Conservation (phyloP, 139 green algal genomes). For the Protoeuglena noctilucae region DNA sequence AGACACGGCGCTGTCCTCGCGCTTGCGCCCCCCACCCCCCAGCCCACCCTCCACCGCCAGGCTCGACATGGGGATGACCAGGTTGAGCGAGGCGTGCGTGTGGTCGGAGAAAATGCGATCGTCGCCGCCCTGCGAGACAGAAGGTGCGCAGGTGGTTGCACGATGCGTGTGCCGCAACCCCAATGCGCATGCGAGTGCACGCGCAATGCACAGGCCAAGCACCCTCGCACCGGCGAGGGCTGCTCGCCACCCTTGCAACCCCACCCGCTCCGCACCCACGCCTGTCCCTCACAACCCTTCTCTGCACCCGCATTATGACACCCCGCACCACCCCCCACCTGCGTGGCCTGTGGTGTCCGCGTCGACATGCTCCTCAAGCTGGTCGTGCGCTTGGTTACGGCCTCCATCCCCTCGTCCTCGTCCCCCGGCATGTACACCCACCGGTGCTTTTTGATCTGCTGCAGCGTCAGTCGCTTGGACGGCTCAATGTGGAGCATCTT, state of each 20-base stretch:
- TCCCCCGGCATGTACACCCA: not conserved
- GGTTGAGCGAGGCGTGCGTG: not conserved
- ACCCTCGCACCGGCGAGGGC: not conserved
- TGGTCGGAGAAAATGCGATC: not conserved
- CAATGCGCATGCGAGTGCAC: no score
- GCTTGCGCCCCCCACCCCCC: no score
- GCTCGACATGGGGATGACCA: not conserved
- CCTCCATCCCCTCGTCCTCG: not conserved
- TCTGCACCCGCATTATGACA: no score
- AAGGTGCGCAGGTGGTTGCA: no score
- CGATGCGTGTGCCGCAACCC: no score
- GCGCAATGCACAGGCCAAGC: no score
- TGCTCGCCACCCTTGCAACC: not conserved
- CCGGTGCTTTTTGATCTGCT: constrained; percentile 5
- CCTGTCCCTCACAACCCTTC: no score
- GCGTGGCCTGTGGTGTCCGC: no score
- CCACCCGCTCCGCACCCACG: not conserved
- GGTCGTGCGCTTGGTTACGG: not conserved
- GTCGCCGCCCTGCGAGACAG: no score
- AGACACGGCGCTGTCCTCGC: not conserved
- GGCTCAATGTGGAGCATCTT: constrained; percentile 2
- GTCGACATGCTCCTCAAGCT: no score
- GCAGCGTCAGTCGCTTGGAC: not conserved
- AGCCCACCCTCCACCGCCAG: no score
- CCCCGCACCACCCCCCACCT: no score